Evolutionary conservation across 768 basidiomycete genomes (phyloP).

Genomic region (Boletus reticulatus): DNA sequence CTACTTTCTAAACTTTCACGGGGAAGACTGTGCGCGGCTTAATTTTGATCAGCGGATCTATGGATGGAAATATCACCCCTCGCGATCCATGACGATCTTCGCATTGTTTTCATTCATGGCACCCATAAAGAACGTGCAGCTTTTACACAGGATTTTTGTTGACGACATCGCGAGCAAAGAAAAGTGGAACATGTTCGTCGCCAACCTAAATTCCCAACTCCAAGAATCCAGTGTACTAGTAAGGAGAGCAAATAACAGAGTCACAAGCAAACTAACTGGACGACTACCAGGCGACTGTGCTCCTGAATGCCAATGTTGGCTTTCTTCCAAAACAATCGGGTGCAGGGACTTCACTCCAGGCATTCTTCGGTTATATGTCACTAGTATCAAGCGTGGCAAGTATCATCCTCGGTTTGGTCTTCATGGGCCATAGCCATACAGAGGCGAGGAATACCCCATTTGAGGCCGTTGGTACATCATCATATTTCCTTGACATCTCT

Average conservation of each 20-base stretch:
- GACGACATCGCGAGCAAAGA: constrained; percentile 42
- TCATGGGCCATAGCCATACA: constrained; percentile 41
- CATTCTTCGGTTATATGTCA: constrained; percentile 46
- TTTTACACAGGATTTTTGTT: constrained; percentile 48
- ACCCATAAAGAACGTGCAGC: constrained; percentile 45
- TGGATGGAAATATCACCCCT: constrained; percentile 25
- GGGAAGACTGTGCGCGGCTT: constrained; percentile 27
- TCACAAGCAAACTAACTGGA: neutral
- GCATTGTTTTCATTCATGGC: constrained; percentile 49
- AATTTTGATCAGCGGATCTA: constrained; percentile 33
- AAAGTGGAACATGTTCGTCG: constrained; percentile 45
- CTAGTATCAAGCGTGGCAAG: constrained; percentile 40
- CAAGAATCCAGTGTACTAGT: constrained; percentile 55
- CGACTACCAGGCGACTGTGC: constrained; percentile 47
- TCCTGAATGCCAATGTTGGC: constrained; percentile 57
- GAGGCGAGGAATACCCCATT: constrained; percentile 29
- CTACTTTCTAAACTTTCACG: neutral
- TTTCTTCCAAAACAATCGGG: constrained; percentile 56
- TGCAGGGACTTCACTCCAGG: constrained; percentile 23
- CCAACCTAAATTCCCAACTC: constrained; percentile 47
- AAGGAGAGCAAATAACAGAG: constrained; percentile 9
- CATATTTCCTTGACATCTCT: neutral
- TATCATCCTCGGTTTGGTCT: constrained; percentile 41
- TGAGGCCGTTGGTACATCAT: constrained; percentile 34
- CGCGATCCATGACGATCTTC: constrained; percentile 36